Evolutionary conservation across 2,329 filamentous ascomycete species (phyloP).

Genomic region (Fusarium papillatum): DNA sequence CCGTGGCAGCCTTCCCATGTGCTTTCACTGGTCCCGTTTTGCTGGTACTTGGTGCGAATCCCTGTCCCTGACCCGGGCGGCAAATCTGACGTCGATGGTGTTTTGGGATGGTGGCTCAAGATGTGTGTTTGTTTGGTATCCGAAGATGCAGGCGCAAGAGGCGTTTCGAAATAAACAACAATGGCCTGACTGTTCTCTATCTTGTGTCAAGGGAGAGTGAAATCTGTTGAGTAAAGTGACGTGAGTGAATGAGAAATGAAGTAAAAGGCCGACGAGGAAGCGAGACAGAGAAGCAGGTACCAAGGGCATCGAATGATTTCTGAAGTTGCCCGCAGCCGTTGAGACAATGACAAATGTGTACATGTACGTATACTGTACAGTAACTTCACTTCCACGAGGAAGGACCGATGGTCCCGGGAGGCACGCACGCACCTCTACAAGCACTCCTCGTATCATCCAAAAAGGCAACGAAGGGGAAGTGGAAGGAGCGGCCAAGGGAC

Average conservation of each 20-base stretch:
- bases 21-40: slow-evolving; percentile 1
- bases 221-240: slow-evolving; percentile 24
- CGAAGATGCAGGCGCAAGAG: slow-evolving; percentile 5
- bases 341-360: neutral
- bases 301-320: neutral
- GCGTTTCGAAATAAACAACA: neutral
- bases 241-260: neutral
- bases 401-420: neutral
- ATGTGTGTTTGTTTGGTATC: neutral
- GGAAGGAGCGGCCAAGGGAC: slow-evolving; percentile 4
- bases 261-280: slow-evolving; percentile 1
- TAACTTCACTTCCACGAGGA: neutral
- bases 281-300: neutral
- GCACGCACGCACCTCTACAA: neutral
- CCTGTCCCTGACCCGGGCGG: neutral
- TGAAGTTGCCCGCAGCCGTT: neutral
- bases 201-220: slow-evolving; percentile 28
- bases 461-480: slow-evolving; percentile 32
- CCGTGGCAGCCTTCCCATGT: slow-evolving; percentile 1
- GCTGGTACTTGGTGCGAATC: neutral
- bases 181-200: neutral
- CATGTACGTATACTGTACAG: neutral
- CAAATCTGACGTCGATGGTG: slow-evolving; percentile 21
- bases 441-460: slow-evolving; percentile 3
- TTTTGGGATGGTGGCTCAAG: neutral